Percentiles rank a stretch among this genome's conserved stretches.
These are phyloP conservation scores for Termitomyces eurrhizus DNA, from an alignment of 768 basidiomycete species.

Conservation along the genomic window DNA sequence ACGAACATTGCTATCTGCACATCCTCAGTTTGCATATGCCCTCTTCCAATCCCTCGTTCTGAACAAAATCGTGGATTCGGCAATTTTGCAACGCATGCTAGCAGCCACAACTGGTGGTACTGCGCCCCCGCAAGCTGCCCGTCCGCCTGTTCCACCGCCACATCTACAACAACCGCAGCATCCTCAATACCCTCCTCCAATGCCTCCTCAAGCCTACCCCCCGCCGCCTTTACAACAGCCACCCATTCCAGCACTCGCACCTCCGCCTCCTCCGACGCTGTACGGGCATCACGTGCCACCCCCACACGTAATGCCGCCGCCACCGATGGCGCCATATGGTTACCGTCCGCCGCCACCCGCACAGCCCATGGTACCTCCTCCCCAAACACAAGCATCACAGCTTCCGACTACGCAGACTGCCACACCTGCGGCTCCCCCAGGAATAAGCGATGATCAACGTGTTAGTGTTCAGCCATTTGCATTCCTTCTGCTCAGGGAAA, in stretches of 20 bases:
- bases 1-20: constrained; percentile 65
- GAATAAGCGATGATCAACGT: constrained; percentile 52
- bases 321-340: constrained; percentile 27
- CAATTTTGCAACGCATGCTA: constrained; percentile 71
- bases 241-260: constrained; percentile 15
- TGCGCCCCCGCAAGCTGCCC: constrained; percentile 18
- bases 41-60: constrained; percentile 91
- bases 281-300: constrained; percentile 24
- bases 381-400: constrained; percentile 23
- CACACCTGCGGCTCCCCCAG: constrained; percentile 29
- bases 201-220: constrained; percentile 28
- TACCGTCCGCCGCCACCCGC: constrained; percentile 31
- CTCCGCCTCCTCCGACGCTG: constrained; percentile 30
- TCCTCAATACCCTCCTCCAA: constrained; percentile 24
- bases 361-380: constrained; percentile 24
- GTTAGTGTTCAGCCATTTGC: constrained; percentile 17
- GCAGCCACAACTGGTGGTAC: constrained; percentile 30
- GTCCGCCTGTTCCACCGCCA: constrained; percentile 30
- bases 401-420: constrained; percentile 26
- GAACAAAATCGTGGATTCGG: constrained; percentile 90
- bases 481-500: constrained; percentile 8
- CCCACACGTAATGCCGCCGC: constrained; percentile 24
- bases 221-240: constrained; percentile 27
- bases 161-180: constrained; percentile 28
- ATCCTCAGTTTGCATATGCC: constrained; percentile 95